A percentile compares a stretch with the other conserved stretches of the same genome.
Evolutionary conservation across 148 eudicot genomes (phyloP).

Genomic region (Hydrangea macrophylla): DNA sequence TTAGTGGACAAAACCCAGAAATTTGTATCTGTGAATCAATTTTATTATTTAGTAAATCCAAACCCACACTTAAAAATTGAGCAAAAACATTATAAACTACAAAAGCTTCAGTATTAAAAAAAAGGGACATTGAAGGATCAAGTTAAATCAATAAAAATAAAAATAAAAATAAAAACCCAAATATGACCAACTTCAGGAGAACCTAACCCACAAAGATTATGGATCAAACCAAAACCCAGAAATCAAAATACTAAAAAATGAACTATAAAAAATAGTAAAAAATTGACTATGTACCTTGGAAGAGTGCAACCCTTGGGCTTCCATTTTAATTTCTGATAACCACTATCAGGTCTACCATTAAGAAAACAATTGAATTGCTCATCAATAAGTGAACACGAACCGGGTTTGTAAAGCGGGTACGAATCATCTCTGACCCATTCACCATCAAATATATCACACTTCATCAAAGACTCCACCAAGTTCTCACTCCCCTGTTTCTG

Average conservation of each 20-base stretch:
- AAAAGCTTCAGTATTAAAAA: not conserved
- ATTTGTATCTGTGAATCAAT: not conserved
- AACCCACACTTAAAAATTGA: not conserved
- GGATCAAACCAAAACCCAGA: not conserved
- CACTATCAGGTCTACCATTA: slow-evolving; percentile 73
- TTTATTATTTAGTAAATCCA: not conserved
- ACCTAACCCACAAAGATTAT: not conserved
- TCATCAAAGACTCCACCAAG: slow-evolving; percentile 40
- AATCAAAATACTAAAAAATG: not conserved
- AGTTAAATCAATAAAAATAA: not conserved
- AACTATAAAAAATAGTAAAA: not conserved
- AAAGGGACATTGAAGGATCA: not conserved
- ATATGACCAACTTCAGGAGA: not conserved
- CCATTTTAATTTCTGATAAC: slow-evolving; percentile 53
- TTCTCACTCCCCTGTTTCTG: slow-evolving; percentile 29
- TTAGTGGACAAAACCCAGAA: not conserved
- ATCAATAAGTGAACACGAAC: slow-evolving; percentile 68
- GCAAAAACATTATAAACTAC: not conserved
- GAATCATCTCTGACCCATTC: slow-evolving; percentile 64
- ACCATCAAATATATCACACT: slow-evolving; percentile 73
- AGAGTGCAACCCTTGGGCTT: slow-evolving; percentile 61
- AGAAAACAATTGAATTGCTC: slow-evolving; percentile 64
- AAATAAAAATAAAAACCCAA: not conserved
- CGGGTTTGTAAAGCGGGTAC: slow-evolving; percentile 68
- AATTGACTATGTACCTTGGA: slow-evolving; percentile 50